Evolutionary conservation across 148 eudicot genomes (phyloP), one percentile per base, ranked within the genome.

Genomic region (Rhododendron simsii): DNA sequence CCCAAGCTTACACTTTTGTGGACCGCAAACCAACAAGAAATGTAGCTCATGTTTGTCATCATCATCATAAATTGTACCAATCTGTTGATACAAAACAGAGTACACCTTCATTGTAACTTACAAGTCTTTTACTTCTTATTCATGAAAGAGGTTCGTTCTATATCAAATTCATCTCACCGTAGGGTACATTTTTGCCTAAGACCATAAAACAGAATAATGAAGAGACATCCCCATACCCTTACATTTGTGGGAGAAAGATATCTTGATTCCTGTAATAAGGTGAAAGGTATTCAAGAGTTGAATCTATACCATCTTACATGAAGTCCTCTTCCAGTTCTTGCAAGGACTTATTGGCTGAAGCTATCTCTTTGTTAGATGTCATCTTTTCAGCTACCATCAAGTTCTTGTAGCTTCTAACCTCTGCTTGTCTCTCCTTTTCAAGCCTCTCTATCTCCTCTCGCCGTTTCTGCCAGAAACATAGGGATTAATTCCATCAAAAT

Each of bases 281-380:
- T 81, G 63, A 82, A 51, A 45, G 18, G 47, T 71, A 51, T 10
- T 30, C 10, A 8, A 74, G 26, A 81, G 78, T 55, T 81, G 75
- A 67, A 75, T 47, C 55, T 20, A 57, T 26, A 23, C 53, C 2
- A 48, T 41, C 76, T 91, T 89, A 96, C 99, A 96, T 96, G 91
- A 96, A 96, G 89, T 96, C 99, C 76, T 96, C 99, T 88, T 96
- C 99, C 11, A 96, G 87, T 91, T 96, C 99, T 89, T 96, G 99
- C 84, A 96, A 86, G 84, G 98, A 93, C 90, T 96, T 96, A 88
- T 85, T 87, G 65, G 92, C 81, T 41, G 99, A 92, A 71, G 99
- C 98, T 45, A 96, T 93, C 44, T 96, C 94, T 88, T 95, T 96
- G 90, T 96, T 96, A n/a, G 99, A 96, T 8, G 98, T 96, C 99